phyloP scores from a whole-genome alignment of 352 stramenopile genomes.

The Globisporangium polare region DNA sequence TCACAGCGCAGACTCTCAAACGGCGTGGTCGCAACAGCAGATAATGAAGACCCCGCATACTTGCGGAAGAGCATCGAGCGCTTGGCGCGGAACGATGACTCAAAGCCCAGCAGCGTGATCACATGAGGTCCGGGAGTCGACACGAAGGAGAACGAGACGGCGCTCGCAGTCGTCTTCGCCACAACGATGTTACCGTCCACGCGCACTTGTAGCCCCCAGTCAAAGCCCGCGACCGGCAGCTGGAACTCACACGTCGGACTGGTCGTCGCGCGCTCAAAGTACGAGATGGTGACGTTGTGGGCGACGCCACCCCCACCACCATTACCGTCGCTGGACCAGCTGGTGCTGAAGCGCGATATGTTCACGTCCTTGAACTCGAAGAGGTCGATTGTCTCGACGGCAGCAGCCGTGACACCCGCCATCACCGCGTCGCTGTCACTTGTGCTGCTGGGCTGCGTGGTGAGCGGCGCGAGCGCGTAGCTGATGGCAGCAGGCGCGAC shows the following conservation, averaged over 20 bases:
- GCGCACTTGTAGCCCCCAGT: constrained; percentile 34
- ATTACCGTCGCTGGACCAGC: constrained; percentile 16
- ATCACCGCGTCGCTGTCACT: constrained; percentile 8
- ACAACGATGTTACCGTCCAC: constrained; percentile 30
- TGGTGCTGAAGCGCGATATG: constrained; percentile 21
- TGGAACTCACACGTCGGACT: constrained; percentile 43
- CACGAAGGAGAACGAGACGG: constrained; percentile 37
- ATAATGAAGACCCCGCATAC: background rate
- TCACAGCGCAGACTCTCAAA: constrained; percentile 46
- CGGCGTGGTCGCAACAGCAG: background rate
- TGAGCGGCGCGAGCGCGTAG: constrained; percentile 29
- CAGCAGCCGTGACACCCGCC: background rate
- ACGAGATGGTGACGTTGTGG: constrained; percentile 53
- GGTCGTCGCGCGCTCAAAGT: constrained; percentile 34
- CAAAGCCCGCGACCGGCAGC: constrained; percentile 41
- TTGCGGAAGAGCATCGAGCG: constrained; percentile 45
- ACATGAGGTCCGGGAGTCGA: constrained; percentile 31
- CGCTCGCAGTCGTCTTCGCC: constrained; percentile 21
- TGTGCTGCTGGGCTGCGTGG: constrained; percentile 16
- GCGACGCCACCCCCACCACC: constrained; percentile 40
- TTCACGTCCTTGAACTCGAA: constrained; percentile 47
- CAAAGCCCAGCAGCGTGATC: constrained; percentile 38
- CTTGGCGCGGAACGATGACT: constrained; percentile 33
- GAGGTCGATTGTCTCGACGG: constrained; percentile 22
- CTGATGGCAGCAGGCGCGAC: constrained; percentile 28